Evolutionary conservation across 306 rosid species (phyloP).

Genomic region (Vigna unguiculata): DNA sequence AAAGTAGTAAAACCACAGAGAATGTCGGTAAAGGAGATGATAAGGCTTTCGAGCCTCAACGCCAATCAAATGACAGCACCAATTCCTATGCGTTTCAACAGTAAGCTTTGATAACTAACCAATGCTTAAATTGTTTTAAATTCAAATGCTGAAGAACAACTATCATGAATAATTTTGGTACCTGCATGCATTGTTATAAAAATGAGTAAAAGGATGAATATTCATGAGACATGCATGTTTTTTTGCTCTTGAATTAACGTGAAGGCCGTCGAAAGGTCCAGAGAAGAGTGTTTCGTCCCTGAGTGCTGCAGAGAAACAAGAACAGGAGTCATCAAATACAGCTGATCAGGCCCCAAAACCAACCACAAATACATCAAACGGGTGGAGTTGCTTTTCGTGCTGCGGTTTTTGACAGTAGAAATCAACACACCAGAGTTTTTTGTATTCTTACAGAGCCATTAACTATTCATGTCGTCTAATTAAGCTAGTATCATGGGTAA

Average conservation of each 20-base stretch:
- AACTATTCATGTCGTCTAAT: background rate
- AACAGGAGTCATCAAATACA: slow-evolving; percentile 1
- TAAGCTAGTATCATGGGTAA: slow-evolving; percentile 25
- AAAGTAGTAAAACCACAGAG: slow-evolving; percentile 44
- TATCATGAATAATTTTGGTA: background rate
- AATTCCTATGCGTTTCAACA: slow-evolving; percentile 73
- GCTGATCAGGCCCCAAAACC: slow-evolving; percentile 41
- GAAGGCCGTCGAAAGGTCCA: slow-evolving; percentile 57
- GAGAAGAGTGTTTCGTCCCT: slow-evolving; percentile 51
- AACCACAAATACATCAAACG: slow-evolving; percentile 21
- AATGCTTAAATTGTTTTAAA: background rate
- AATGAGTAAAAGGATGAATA: background rate
- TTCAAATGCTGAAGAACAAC: background rate
- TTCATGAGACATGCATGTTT: slow-evolving; percentile 2
- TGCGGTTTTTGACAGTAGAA: slow-evolving; percentile 56
- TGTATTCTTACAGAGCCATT: slow-evolving; percentile 14
- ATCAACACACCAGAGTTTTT: slow-evolving; percentile 4
- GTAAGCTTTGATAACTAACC: slow-evolving; percentile 53
- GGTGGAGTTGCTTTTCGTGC: slow-evolving; percentile 65
- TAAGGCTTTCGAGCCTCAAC: slow-evolving; percentile 20
- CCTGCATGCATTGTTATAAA: background rate
- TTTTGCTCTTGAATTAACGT: background rate
- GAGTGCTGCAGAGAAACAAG: slow-evolving; percentile 41
- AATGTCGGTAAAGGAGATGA: slow-evolving; percentile 29
- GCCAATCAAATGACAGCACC: slow-evolving; percentile 55